Conservation (phyloP, 306 rosid genomes). For the Castanea crenata region DNA sequence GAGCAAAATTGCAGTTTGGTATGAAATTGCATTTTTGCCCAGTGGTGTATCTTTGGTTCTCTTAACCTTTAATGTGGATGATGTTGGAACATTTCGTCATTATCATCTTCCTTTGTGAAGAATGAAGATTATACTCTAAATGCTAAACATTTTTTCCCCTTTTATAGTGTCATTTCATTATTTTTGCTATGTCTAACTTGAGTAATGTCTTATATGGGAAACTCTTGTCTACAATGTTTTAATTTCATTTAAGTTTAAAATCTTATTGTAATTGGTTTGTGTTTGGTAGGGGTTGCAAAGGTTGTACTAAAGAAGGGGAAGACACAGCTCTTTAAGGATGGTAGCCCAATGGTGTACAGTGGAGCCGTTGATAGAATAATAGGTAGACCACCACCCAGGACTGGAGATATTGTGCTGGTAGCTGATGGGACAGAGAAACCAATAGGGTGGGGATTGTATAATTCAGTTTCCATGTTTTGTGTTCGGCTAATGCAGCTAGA, state of each 20-base stretch:
- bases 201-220: constrained; percentile 1
- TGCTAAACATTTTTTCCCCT: background rate
- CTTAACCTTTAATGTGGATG: background rate
- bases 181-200: background rate
- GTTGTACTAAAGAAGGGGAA: constrained; percentile 91
- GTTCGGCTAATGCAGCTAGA: constrained; percentile 92
- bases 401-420: constrained; percentile 83
- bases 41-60: background rate
- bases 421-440: constrained; percentile 86
- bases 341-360: constrained; percentile 95
- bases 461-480: constrained; percentile 87
- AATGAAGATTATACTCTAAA: background rate
- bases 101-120: background rate
- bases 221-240: background rate
- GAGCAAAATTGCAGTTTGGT: too few relatives aligned
- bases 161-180: background rate
- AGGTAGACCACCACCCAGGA: constrained; percentile 88
- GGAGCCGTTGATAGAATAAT: constrained; percentile 92
- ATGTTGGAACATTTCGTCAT: background rate
- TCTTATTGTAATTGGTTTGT: constrained; percentile 32
- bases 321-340: constrained; percentile 93
- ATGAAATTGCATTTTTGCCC: background rate
- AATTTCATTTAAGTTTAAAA: constrained; percentile 20
- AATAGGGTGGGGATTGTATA: constrained; percentile 92
- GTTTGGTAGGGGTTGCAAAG: constrained; percentile 74